Evolutionary conservation across 208 protist genomes (phyloP), one percentile per base, ranked within the genome.

Genomic region (Trichomonas tenax): DNA sequence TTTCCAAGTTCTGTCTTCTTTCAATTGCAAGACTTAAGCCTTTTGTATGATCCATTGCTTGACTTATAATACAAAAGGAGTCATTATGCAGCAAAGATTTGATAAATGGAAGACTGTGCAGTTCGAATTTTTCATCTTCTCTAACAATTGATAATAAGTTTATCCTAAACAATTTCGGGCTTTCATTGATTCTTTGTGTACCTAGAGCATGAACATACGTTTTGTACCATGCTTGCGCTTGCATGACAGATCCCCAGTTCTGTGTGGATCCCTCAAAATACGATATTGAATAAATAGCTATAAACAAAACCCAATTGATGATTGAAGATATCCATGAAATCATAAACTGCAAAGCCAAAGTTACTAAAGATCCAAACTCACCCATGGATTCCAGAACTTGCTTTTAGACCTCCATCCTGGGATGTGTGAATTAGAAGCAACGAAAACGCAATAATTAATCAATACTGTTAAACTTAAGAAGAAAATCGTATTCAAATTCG

Each of bases 381-480:
- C 10, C 9, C 15, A 97, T 72, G 23, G 34, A 84, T 97, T 31
- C 96, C 82, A 97, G 44, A 96, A 97, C n/a, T 84, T 90, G 45
- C 96, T 97, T 1, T 63, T 44, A 10, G 97, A 97, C 21, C 97
- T 82, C 97, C 97, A 97, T 26, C 96, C 96, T 46, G 97, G 97
- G 17, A 88, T 96, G 21, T 96, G 21, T 34, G 38, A 49, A 41
- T 96, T 96, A 48, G 58, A 89, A 10, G 96, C 96, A 40, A 97
- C 51, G 95, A 98, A 98, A 15, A 96, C 96, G 88, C 96, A 96
- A 34, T 96, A 96, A 96, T 98, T 98, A 36, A 98, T 40, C 48
- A 97, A n/a, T 31, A 96, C n/a, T 96, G 97, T 98, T 45, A 84
- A 97, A 31, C 97, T 58, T 38, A 98, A 96, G 96, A 98, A 97